Conservation (phyloP, 805 yeast genomes). For the Lachancea sp. region DNA sequence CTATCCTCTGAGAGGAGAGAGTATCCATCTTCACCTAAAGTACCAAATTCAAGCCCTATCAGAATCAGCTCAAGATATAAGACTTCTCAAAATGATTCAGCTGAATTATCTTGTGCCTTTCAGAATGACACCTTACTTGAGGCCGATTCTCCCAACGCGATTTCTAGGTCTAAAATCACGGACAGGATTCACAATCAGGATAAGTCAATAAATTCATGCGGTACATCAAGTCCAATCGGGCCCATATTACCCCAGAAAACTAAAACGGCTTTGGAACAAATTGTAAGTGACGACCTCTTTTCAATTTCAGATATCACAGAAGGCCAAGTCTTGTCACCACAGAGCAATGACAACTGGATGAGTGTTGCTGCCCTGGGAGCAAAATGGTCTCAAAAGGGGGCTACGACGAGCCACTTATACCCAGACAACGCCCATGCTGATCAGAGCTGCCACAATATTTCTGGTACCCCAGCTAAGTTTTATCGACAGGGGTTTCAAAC, state of each 20-base stretch:
- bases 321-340: not conserved
- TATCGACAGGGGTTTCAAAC: too few species aligned
- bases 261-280: constrained; percentile 12
- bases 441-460: too few species aligned
- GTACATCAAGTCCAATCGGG: constrained; percentile 1
- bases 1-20: not conserved
- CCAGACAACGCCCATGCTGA: not conserved
- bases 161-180: not conserved
- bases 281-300: constrained; percentile 15
- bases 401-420: not conserved
- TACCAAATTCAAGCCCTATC: constrained; percentile 1
- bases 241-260: not conserved
- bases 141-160: not conserved
- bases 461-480: too few species aligned
- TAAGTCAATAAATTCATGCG: not conserved
- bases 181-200: not conserved
- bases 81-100: constrained; percentile 10
- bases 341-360: not conserved
- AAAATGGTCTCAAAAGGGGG: constrained; percentile 7
- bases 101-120: constrained; percentile 22
- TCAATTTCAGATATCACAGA: constrained; percentile 3
- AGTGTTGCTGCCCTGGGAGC: constrained; percentile 8
- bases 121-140: constrained; percentile 15
- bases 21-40: constrained; percentile 18
- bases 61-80: not conserved